Conservation (phyloP, 2,329 filamentous ascomycete species). For the Aspergillus fischeri region DNA sequence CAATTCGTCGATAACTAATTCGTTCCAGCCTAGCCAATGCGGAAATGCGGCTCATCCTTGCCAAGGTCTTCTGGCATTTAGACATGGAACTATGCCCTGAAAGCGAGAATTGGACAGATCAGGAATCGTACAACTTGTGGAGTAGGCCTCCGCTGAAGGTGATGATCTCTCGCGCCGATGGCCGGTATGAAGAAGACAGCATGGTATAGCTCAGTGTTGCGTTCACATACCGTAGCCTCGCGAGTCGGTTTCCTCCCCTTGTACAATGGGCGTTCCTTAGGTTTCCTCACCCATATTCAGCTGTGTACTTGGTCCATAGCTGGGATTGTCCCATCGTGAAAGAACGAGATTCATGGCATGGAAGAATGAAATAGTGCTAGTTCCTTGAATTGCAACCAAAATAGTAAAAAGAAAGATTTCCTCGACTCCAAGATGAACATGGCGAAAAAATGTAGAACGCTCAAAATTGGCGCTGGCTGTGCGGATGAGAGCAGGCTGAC, state of each 20-base stretch:
- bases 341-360: neutral
- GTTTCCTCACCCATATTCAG: neutral
- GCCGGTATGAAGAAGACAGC: neutral
- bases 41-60: slow-evolving; percentile 41
- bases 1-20: neutral
- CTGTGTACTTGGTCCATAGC: neutral
- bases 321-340: neutral
- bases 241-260: too few species aligned
- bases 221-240: too few species aligned
- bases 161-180: slow-evolving; percentile 16
- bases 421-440: neutral
- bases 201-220: too few species aligned
- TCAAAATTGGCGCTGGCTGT: neutral
- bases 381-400: neutral
- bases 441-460: neutral
- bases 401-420: neutral
- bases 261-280: too few species aligned
- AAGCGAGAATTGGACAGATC: slow-evolving; percentile 20
- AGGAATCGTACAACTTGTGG: slow-evolving; percentile 36
- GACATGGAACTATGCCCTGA: slow-evolving; percentile 35
- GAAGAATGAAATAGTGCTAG: neutral
- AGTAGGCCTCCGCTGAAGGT: slow-evolving; percentile 31
- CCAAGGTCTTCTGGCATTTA: slow-evolving; percentile 36
- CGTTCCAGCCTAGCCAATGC: slow-evolving; percentile 23
- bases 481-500: neutral